Percentiles rank a stretch among this genome's conserved stretches.
phyloP scores from a whole-genome alignment of 495 filamentous ascomycete genomes.

The Podospora australis region DNA sequence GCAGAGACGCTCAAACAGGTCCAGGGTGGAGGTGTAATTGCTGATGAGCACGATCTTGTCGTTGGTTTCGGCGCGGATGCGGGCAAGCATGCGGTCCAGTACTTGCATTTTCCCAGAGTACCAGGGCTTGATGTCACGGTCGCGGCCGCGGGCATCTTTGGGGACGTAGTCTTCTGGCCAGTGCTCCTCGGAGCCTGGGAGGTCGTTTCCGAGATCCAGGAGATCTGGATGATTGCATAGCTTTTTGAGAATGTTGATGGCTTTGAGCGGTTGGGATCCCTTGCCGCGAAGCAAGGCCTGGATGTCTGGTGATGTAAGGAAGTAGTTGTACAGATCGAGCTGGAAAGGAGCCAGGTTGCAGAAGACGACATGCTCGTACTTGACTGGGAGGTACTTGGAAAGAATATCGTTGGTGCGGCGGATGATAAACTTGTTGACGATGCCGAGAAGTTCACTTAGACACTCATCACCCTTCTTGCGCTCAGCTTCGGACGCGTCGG shows the following conservation, averaged over 20 bases:
- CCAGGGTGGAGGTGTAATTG: slow-evolving; percentile 95
- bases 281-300: slow-evolving; percentile 88
- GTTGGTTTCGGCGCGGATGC: slow-evolving; percentile 92
- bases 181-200: slow-evolving; percentile 76
- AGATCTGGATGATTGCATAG: slow-evolving; percentile 98
- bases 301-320: slow-evolving; percentile 93
- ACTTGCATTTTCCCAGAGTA: slow-evolving; percentile 99
- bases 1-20: slow-evolving; percentile 90
- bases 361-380: slow-evolving; percentile 99
- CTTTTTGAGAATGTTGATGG: slow-evolving; percentile 94
- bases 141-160: slow-evolving; percentile 79
- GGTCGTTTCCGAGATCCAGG: slow-evolving; percentile 72
- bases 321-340: slow-evolving; percentile 87
- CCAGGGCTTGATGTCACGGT: slow-evolving; percentile 90
- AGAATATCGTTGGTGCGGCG: slow-evolving; percentile 96
- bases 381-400: slow-evolving; percentile 95
- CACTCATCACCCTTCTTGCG: slow-evolving; percentile 80
- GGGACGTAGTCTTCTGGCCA: slow-evolving; percentile 86
- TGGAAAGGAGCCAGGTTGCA: slow-evolving; percentile 94
- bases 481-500: slow-evolving; percentile 77
- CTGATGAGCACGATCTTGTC: slow-evolving; percentile 99
- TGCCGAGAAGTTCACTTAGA: slow-evolving; percentile 65
- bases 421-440: slow-evolving; percentile 99
- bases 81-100: slow-evolving; percentile 94
- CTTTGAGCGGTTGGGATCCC: slow-evolving; percentile 92